Evolutionary conservation across 2,329 filamentous ascomycete genomes (phyloP).

Genomic region (Diaporthe eres): DNA sequence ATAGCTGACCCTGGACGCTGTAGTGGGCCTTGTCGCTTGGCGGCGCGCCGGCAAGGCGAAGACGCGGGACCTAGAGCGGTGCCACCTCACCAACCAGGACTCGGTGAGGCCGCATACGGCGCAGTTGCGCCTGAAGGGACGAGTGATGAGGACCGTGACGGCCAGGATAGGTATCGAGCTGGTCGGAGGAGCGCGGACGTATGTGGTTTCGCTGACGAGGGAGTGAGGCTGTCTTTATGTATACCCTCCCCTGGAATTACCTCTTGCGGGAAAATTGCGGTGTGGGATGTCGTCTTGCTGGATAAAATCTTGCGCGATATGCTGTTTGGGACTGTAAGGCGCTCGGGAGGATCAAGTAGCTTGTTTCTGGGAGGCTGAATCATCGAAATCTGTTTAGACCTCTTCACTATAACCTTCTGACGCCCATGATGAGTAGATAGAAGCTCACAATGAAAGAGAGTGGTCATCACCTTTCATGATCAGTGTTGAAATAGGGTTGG

Average conservation of each 20-base stretch:
- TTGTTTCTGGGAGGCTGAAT: not conserved
- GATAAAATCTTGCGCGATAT: not conserved
- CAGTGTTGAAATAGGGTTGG: not conserved
- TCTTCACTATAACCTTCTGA: not conserved
- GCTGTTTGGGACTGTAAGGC: not conserved
- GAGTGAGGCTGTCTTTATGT: not conserved
- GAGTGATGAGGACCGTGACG: constrained; percentile 13
- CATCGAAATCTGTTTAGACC: not conserved
- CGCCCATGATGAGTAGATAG: not conserved
- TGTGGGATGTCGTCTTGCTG: no score
- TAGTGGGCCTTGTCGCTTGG: constrained; percentile 26
- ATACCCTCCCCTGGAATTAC: no score
- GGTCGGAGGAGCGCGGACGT: not conserved
- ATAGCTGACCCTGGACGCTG: not conserved
- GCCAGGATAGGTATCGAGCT: constrained; percentile 15
- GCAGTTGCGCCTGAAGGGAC: not conserved
- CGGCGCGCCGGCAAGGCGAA: constrained; percentile 19
- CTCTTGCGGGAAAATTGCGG: no score
- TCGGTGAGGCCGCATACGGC: constrained; percentile 23
- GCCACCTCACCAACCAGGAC: constrained; percentile 15
- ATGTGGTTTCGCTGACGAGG: constrained; percentile 29
- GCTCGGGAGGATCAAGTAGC: not conserved
- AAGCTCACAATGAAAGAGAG: not conserved
- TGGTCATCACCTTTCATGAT: not conserved
- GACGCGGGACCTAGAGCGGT: constrained; percentile 15